phyloP scores from a whole-genome alignment of 495 filamentous ascomycete species.

The Neurospora sp. region DNA sequence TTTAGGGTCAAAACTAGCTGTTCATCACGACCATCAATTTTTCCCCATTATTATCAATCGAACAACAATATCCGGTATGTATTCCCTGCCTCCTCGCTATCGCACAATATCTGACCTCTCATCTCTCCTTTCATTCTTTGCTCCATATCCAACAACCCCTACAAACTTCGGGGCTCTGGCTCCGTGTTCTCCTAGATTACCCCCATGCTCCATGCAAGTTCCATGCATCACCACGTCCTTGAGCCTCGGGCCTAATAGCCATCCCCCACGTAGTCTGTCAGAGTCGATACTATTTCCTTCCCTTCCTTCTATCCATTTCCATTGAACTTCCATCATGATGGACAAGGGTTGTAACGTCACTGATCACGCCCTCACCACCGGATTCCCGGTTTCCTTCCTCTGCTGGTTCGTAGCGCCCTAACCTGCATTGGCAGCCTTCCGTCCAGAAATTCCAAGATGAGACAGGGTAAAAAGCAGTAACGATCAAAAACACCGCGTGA shows the following conservation, averaged over 20 bases:
- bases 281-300: not conserved
- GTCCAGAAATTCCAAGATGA: not conserved
- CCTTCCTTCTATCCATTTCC: not conserved
- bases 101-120: not conserved
- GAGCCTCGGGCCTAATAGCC: not conserved
- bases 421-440: not conserved
- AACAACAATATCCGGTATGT: not conserved
- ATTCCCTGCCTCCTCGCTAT: not conserved
- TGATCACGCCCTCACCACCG: not conserved
- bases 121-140: not conserved
- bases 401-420: not conserved
- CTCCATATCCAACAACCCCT: not conserved
- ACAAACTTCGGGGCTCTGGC: not conserved
- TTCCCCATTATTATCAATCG: not conserved
- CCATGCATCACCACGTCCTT: not conserved
- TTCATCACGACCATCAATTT: not conserved
- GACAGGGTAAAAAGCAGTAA: not conserved
- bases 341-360: not conserved
- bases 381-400: not conserved
- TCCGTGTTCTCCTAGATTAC: not conserved
- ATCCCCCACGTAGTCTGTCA: not conserved
- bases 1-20: not conserved
- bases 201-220: not conserved
- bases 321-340: not conserved
- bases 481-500: not conserved